Evolutionary conservation across 176 grass and related monocot genomes (phyloP).

Genomic region (Alloteropsis semialata): DNA sequence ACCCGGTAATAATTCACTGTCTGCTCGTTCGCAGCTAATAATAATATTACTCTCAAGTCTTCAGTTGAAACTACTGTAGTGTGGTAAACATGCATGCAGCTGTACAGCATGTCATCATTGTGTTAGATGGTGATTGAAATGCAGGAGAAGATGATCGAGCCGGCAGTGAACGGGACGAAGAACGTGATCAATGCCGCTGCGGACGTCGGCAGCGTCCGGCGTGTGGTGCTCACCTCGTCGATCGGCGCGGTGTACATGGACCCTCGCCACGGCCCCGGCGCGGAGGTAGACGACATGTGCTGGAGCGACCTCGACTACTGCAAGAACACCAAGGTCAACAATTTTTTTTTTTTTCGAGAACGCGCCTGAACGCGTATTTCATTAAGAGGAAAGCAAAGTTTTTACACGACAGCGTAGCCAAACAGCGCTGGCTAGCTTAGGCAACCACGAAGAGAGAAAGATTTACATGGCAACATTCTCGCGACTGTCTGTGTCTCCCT

Average conservation of each 20-base stretch:
- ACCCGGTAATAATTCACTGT: constrained; percentile 33
- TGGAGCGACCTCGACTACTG: constrained; percentile 92
- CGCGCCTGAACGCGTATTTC: too few species aligned
- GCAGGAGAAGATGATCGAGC: constrained; percentile 80
- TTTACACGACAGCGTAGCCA: too few species aligned
- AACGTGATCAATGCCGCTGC: constrained; percentile 58
- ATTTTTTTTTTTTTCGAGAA: too few species aligned
- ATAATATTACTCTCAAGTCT: background rate
- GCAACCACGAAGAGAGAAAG: too few species aligned
- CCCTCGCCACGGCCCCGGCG: constrained; percentile 43
- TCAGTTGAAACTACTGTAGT: background rate
- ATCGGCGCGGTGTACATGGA: constrained; percentile 85
- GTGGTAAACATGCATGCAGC: too few species aligned
- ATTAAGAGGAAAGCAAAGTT: too few species aligned
- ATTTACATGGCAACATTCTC: too few species aligned
- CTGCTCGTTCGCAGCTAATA: background rate
- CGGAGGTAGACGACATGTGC: constrained; percentile 63
- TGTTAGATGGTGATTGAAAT: too few species aligned
- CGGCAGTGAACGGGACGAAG: constrained; percentile 56
- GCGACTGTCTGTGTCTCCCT: too few species aligned
- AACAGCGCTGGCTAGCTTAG: too few species aligned
- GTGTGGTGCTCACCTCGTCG: constrained; percentile 79
- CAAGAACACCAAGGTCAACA: constrained; percentile 67
- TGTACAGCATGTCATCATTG: too few species aligned
- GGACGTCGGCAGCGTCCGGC: constrained; percentile 42